Base-by-base conservation (phyloP, 345 rosid species). In the Moricandia moricandioides region DNA sequence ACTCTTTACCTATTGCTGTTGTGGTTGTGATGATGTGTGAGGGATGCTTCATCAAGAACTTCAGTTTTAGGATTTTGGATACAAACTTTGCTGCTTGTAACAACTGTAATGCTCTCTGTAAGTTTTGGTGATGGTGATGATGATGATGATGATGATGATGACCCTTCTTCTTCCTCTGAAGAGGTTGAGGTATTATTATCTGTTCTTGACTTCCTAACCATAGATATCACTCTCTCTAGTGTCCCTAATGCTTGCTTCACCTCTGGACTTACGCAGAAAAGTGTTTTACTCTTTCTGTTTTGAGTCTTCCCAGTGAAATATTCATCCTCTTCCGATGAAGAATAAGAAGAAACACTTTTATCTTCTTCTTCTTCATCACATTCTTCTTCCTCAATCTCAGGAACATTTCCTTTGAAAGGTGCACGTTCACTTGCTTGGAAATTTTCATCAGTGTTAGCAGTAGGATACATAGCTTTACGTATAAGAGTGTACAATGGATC, bases 191-290 rank as follows among this genome's bases (percentile, higher is more conserved):
- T 70, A 29, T 78, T 65, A 39, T 66, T 26, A 56, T 79, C 70
- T 31, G 68, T 60, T 78, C 84, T 82, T 16, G 80, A 43, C 63
- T 87, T 81, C 2, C 80, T 85, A 66, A 88, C 84, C 62, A 89
- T 33, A 5, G 80, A 77, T 66, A 95, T 88, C 31, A 75, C 97
- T 73, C 80, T 86, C 71, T 95, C 97, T 72, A 95, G 51, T 40
- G 86, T 90, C 69, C 86, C 84, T 68, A 95, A 79, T 60, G 97
- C 99, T 67, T 85, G 84, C 71, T 85, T 81, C 49, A 95, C 97
- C 83, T 81, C 83, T 12, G 89, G 91, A 70, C 96, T 83, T 65
- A 88, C 55, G 68, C 58, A 62, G 68, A 82, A 35, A 18, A 68
- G 75, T 69, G 78, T 86, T 75, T 73, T 76, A 57, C 8, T 73